phyloP scores from a whole-genome alignment of 371 early-diverging fungal genomes.

The Ecytonucleospora hepatopenaei region DNA sequence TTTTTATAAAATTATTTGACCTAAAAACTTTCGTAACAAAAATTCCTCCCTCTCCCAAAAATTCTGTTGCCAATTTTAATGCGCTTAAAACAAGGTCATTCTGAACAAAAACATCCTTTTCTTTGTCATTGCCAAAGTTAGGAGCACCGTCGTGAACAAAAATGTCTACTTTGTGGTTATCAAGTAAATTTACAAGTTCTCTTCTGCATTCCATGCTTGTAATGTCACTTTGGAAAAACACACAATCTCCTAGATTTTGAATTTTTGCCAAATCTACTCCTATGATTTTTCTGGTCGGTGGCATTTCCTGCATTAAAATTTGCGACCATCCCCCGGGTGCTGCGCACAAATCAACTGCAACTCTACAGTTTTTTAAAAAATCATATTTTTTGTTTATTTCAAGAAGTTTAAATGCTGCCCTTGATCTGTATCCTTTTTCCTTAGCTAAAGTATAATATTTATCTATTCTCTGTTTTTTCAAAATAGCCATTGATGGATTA shows the following conservation, averaged over 20 bases:
- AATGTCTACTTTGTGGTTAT: conserved; percentile 86
- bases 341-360: conserved; percentile 89
- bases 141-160: conserved; percentile 98
- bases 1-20: conserved; percentile 92
- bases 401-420: conserved; percentile 94
- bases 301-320: conserved; percentile 63
- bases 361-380: conserved; percentile 68
- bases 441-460: conserved; percentile 99
- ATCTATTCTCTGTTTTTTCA: conserved; percentile 79
- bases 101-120: conserved; percentile 91
- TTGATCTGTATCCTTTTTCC: conserved; percentile 97
- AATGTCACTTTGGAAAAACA: conserved; percentile 89
- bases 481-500: conserved; percentile 11
- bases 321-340: conserved; percentile 98
- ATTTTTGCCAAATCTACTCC: conserved; percentile 92
- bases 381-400: conserved; percentile 83
- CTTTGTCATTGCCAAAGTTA: conserved; percentile 91
- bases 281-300: conserved; percentile 53
- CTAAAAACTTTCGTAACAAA: conserved; percentile 98
- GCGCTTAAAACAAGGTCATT: conserved; percentile 85
- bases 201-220: conserved; percentile 78
- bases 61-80: conserved; percentile 81
- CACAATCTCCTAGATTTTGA: conserved; percentile 79
- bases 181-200: conserved; percentile 70
- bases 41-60: conserved; percentile 77